Conservation (phyloP, 2,329 filamentous ascomycete species). For the Madurella mycetomatis region DNA sequence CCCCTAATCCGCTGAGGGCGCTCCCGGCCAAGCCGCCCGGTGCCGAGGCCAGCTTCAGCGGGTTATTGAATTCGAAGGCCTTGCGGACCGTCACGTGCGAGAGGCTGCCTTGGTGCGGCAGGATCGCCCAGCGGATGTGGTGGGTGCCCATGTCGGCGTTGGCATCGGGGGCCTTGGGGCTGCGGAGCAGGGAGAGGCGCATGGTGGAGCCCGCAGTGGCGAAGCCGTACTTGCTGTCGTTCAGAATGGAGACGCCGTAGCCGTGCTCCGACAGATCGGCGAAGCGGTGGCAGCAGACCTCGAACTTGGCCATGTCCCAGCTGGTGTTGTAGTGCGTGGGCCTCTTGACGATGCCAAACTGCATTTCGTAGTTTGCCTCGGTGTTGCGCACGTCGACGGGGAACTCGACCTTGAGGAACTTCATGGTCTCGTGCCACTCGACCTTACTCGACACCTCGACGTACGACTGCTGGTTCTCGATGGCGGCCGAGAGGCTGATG, state of each 20-base stretch:
- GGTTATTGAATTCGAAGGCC: constrained; percentile 87
- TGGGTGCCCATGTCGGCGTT: constrained; percentile 93
- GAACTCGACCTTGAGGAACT: constrained; percentile 98
- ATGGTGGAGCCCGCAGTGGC: constrained; percentile 85
- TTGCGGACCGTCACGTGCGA: constrained; percentile 71
- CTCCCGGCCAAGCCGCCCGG: constrained; percentile 25
- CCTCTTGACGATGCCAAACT: constrained; percentile 81
- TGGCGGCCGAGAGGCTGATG: constrained; percentile 69
- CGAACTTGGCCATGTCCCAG: constrained; percentile 78
- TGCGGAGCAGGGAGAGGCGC: constrained; percentile 79
- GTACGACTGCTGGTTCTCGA: constrained; percentile 61
- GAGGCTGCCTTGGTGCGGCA: constrained; percentile 74
- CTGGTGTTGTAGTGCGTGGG: constrained; percentile 97
- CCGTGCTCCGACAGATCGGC: constrained; percentile 65
- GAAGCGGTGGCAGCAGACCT: constrained; percentile 72
- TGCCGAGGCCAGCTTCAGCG: constrained; percentile 54
- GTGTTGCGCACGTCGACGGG: constrained; percentile 87
- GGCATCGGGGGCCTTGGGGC: constrained; percentile 87
- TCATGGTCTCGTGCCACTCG: constrained; percentile 97
- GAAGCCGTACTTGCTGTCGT: constrained; percentile 95
- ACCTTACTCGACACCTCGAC: constrained; percentile 80
- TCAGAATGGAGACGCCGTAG: constrained; percentile 82
- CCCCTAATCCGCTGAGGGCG: constrained; percentile 25
- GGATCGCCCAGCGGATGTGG: constrained; percentile 81
- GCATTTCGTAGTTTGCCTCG: constrained; percentile 91